Evolutionary conservation across 768 basidiomycete genomes (phyloP).

Genomic region (Pleurotus ostreatus): DNA sequence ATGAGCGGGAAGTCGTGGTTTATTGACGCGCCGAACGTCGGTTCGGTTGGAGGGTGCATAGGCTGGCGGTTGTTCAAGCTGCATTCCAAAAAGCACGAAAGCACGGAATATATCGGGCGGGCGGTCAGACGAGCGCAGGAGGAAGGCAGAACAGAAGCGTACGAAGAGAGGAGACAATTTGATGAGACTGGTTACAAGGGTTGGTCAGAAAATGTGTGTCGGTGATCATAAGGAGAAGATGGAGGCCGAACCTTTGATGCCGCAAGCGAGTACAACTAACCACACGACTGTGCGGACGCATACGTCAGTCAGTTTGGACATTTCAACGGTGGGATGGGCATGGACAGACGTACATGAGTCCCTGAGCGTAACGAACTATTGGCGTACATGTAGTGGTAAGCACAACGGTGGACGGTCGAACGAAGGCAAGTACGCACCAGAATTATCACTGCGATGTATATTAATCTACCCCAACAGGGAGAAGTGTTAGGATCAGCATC

Average conservation of each 20-base stretch:
- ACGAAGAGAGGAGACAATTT: conserved; percentile 9
- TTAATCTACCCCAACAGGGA: not conserved
- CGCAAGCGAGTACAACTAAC: conserved; percentile 1
- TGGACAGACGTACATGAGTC: not conserved
- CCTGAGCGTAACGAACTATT: not conserved
- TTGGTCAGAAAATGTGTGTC: not conserved
- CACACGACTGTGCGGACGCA: not conserved
- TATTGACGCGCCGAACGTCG: no score
- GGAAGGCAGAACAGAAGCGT: not conserved
- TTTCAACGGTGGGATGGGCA: not conserved
- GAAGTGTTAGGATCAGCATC: not conserved
- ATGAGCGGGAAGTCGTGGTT: no score
- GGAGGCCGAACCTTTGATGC: not conserved
- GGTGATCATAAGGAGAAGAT: not conserved
- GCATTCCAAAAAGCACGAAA: no score
- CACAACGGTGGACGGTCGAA: not conserved
- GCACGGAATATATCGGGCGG: no score
- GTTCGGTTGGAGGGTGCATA: no score
- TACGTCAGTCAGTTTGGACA: not conserved
- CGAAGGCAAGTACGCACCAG: not conserved
- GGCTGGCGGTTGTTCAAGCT: no score
- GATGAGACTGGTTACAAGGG: not conserved
- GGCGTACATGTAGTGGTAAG: not conserved
- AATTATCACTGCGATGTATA: not conserved
- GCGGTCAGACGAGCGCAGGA: no score